A percentile compares a stretch with the other conserved stretches of the same genome.
These are phyloP conservation scores for Colletotrichum trifolii DNA, from an alignment of 2,329 filamentous ascomycete species.

Conservation along the genomic window DNA sequence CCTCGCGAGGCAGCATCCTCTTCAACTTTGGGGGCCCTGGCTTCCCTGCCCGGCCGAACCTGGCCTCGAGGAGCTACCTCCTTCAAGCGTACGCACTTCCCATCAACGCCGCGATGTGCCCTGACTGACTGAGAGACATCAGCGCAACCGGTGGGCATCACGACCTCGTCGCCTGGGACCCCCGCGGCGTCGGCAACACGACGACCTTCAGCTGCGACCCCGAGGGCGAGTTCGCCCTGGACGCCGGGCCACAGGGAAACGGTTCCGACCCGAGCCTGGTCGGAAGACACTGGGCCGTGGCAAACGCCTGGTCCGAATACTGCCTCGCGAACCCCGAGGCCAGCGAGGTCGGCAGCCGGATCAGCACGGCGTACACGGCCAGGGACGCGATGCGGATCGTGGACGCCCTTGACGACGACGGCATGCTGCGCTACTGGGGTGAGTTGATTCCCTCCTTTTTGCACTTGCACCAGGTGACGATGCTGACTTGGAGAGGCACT, in stretches of 20 bases:
- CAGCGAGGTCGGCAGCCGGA: conserved; percentile 10
- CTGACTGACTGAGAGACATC: not conserved
- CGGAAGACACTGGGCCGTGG: not conserved
- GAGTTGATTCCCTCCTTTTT: conserved; percentile 7
- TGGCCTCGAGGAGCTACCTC: not conserved
- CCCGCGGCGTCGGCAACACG: not conserved
- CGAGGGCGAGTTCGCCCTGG: not conserved
- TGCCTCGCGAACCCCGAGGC: conserved; percentile 40
- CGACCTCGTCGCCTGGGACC: conserved; percentile 41
- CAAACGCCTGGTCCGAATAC: conserved; percentile 40
- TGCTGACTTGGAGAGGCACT: conserved; percentile 42
- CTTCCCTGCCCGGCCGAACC: not conserved
- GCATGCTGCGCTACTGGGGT: conserved; percentile 51
- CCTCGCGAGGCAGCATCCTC: conserved; percentile 50
- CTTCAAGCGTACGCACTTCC: not conserved
- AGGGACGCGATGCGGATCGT: conserved; percentile 52
- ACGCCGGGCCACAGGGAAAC: conserved; percentile 38
- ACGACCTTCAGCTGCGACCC: not conserved
- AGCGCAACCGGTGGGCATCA: conserved; percentile 37
- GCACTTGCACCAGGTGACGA: not conserved
- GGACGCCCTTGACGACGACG: conserved; percentile 51
- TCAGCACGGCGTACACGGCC: conserved; percentile 49
- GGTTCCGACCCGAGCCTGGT: not conserved
- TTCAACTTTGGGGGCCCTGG: conserved; percentile 52
- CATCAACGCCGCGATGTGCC: not conserved